Evolutionary conservation across 1,284 basidiomycete species (phyloP), one percentile per base, ranked within the genome.

Genomic region (Malassezia nana): DNA sequence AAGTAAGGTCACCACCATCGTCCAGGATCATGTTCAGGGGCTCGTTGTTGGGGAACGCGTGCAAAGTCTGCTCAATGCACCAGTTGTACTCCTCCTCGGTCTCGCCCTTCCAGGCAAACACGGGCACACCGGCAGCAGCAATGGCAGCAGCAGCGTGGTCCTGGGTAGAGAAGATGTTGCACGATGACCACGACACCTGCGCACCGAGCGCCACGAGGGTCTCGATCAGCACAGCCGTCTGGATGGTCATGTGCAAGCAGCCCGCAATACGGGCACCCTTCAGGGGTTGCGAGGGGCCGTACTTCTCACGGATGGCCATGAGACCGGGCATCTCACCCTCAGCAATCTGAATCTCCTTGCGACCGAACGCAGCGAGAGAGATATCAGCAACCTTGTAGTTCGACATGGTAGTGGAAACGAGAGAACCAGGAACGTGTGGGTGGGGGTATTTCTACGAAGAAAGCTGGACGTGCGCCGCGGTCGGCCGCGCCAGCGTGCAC

Each of bases 61-160:
- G 77, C 65, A 99, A 78, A 52, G 89, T 89, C 79, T 99, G 94
- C 76, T 96, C 89, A 67, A 98, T 89, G 65, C 75, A 75, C 92
- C 94, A 99, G 65, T 79, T 76, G 80, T 96, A 98, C 78, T 99
- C 92, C 78, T 96, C 92, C 77, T 98, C 94, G 55, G 91, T 94
- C 81, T 99, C 92, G 59, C 94, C 94, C 81, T 99, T 99, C 92
- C 92, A 99, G 60, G 92, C 94, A 75, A 84, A 98, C 74, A 98
- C 92, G 66, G 92, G 92, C 52, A 98, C 87, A 68, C 92, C 92
- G 59, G 94, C 94, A 24, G 91, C 92, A 61, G 92, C 92, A 67
- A 98, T 96, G 45, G 89, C 94, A 64, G 92, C 87, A 57, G 92
- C 94, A 59, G 92, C 92, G 78, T 98, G 92, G 77, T 98, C 92